Evolutionary conservation across 805 yeast genomes (phyloP), one percentile per base, ranked within the genome.

Genomic region (Danielozyma ontarioensis): DNA sequence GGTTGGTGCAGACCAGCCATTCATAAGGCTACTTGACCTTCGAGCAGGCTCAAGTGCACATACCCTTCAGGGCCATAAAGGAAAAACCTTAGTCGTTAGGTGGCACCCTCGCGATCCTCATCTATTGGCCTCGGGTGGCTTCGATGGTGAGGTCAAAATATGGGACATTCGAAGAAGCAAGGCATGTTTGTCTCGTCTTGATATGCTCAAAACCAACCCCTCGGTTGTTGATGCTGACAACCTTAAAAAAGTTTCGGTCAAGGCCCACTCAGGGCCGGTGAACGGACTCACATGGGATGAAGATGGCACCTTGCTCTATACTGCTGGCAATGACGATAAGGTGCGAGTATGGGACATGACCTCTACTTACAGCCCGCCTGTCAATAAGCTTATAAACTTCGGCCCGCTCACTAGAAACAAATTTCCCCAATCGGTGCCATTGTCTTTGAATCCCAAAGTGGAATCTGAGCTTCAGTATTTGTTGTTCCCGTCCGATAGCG

Each of bases 91-190:
- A 28, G 57, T 77, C 17, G 77, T 81, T 19, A 75, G 78, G 47
- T 87, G 95, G 90, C 81, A 83, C 29, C 95, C 95, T 0, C 59
- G 62, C 5, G 62, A 74, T 40, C 57, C 76, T 0, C 59, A 81
- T 46, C 40, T 83, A 3, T 61, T 89, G 2, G 88, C 89, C 0
- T 71, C 87, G 3, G 96, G 95, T 1, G 88, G 90, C 14, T 71
- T 76, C 13, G 86, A 82, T 45, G 96, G 97, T 0, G 80, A 80
- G 29, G 79, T 83, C 6, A 70, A 83, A 33, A 51, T 89, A 0
- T 89, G 97, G 97, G 97, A 89, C 52, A 72, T 87, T 8, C 60
- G 97, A 29, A 61, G 83, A 30, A 74, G 85, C 16, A 65, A 68
- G 13, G 72, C 82, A 23, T 80, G 86, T 46, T 55, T 85, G 16